Evolutionary conservation across 306 rosid genomes (phyloP).

Genomic region (Medicago truncatula): MtrunA17r5.0-ANR NC_053049.1:15187001-15187500

Average conservation of each 20-base stretch:
- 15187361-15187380: not conserved
- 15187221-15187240: conserved; percentile 19
- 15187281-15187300: conserved; percentile 2
- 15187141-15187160: not conserved
- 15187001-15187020: not conserved
- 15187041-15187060: not conserved
- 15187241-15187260: not conserved
- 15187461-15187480: not conserved
- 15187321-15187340: not conserved
- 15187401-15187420: not conserved
- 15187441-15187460: not conserved
- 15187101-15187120: not conserved
- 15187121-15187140: not conserved
- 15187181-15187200: conserved; percentile 16
- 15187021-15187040: not conserved
- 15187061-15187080: conserved; percentile 14
- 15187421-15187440: not conserved
- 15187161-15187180: conserved; percentile 14
- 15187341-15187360: conserved; percentile 5
- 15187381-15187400: conserved; percentile 11
- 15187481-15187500: not conserved
- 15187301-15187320: conserved; percentile 20
- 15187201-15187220: not conserved
- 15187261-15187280: not conserved
- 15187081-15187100: not conserved